A percentile compares a stretch with the other conserved stretches of the same genome.
Evolutionary conservation across 768 basidiomycete genomes (phyloP).

Genomic region (Xerocomus potaroensis): DNA sequence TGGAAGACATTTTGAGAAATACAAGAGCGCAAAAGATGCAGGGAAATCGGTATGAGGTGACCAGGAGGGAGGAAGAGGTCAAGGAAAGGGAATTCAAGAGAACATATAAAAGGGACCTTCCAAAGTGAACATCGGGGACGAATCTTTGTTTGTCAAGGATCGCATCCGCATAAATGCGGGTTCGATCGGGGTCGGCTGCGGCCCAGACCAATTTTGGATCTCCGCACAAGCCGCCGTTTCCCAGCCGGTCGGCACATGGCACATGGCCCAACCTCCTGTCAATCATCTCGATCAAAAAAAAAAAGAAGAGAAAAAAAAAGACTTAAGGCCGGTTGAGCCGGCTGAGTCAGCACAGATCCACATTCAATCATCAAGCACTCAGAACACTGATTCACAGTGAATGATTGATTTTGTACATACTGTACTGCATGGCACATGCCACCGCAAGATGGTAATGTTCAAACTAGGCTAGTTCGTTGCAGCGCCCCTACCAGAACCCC

Average conservation of each 20-base stretch:
- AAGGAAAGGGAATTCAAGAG: slow-evolving; percentile 34
- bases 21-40: slow-evolving; percentile 6
- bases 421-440: no score
- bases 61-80: slow-evolving; percentile 29
- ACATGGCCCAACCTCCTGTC: slow-evolving; percentile 12
- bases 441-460: neutral
- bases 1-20: slow-evolving; percentile 62
- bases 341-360: neutral
- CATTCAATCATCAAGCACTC: no score
- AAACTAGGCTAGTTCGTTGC: neutral
- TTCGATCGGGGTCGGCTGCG: slow-evolving; percentile 36
- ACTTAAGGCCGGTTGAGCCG: neutral
- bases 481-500: slow-evolving; percentile 17
- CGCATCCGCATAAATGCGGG: slow-evolving; percentile 32
- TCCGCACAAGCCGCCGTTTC: slow-evolving; percentile 30
- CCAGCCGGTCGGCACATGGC: slow-evolving; percentile 15
- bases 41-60: slow-evolving; percentile 22
- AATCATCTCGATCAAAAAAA: slow-evolving; percentile 16
- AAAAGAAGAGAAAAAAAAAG: slow-evolving; percentile 2
- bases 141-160: slow-evolving; percentile 35
- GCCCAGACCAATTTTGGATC: slow-evolving; percentile 34
- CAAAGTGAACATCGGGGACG: slow-evolving; percentile 31
- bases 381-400: no score
- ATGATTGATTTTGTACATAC: no score
- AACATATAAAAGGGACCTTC: slow-evolving; percentile 38